A percentile compares a stretch with the other conserved stretches of the same genome.
Conservation (phyloP, 768 basidiomycete genomes). For the Cyclocybe cylindracea region DNA sequence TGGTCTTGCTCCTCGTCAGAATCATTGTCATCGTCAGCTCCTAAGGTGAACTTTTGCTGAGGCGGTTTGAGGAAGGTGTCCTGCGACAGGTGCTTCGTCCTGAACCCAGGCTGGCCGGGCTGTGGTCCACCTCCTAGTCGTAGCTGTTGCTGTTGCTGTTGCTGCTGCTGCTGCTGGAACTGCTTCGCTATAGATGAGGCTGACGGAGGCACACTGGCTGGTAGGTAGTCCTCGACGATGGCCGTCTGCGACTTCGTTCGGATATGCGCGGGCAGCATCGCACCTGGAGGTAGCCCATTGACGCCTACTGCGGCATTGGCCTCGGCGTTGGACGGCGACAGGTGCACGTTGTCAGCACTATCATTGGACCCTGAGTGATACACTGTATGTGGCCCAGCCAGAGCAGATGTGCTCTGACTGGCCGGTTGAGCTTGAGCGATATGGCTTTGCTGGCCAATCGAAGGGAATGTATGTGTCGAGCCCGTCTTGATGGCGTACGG, state of each 20-base stretch:
- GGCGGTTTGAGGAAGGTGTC: slow-evolving; percentile 25
- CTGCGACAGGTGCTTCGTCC: slow-evolving; percentile 24
- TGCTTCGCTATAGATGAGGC: slow-evolving; percentile 11
- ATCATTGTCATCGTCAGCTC: slow-evolving; percentile 36
- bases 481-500: slow-evolving; percentile 73
- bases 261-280: slow-evolving; percentile 64
- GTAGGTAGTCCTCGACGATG: slow-evolving; percentile 64
- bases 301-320: slow-evolving; percentile 11
- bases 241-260: slow-evolving; percentile 85
- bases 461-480: slow-evolving; percentile 69
- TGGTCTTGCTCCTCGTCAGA: slow-evolving; percentile 39
- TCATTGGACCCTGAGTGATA: slow-evolving; percentile 8
- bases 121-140: too few relatives aligned
- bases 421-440: slow-evolving; percentile 12
- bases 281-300: slow-evolving; percentile 53
- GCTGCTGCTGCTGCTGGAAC: slow-evolving; percentile 16
- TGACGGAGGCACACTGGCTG: slow-evolving; percentile 4
- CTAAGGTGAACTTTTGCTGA: slow-evolving; percentile 21
- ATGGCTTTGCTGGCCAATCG: slow-evolving; percentile 48
- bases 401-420: slow-evolving; percentile 19
- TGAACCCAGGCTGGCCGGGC: background rate
- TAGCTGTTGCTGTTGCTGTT: background rate
- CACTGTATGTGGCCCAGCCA: slow-evolving; percentile 10
- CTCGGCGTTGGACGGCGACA: slow-evolving; percentile 20
- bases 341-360: slow-evolving; percentile 12